These are phyloP conservation scores for Aspergillus costaricaensis DNA, from an alignment of 2,329 filamentous ascomycete species.

Conservation along the genomic window DNA sequence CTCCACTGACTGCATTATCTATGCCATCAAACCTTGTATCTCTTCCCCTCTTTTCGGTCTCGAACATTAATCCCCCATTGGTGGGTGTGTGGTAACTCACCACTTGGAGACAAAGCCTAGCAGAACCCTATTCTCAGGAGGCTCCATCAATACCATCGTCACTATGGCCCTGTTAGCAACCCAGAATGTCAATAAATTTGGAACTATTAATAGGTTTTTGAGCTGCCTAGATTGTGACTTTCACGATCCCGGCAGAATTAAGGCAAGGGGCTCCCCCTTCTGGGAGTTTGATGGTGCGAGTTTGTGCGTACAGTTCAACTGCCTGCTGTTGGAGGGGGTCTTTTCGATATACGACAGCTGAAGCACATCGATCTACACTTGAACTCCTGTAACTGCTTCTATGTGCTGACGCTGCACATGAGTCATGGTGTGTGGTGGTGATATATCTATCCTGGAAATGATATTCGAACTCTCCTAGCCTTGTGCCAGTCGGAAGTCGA, in stretches of 20 bases:
- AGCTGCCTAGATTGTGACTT: background rate
- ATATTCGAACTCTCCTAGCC: background rate
- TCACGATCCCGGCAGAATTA: background rate
- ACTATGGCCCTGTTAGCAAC: background rate
- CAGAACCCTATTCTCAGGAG: background rate
- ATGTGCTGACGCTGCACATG: background rate
- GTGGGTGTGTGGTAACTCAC: background rate
- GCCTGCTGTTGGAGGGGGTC: background rate
- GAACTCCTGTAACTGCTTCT: background rate
- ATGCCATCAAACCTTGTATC: background rate
- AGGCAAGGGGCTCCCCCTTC: background rate
- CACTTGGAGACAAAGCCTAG: background rate
- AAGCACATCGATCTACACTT: background rate
- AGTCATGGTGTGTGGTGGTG: slow-evolving; percentile 1
- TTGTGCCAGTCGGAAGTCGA: slow-evolving; percentile 1
- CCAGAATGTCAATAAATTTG: background rate
- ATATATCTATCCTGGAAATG: background rate
- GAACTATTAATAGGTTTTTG: background rate
- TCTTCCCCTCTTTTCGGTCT: background rate
- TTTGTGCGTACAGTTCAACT: background rate
- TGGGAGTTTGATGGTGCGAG: background rate
- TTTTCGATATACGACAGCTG: background rate
- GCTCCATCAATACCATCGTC: background rate
- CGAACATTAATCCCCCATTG: background rate
- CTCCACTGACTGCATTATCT: background rate